Percentiles rank a stretch among this genome's conserved stretches.
Evolutionary conservation across 2,329 filamentous ascomycete species (phyloP).

Genomic region (Colletotrichum lindemuthianum): DNA sequence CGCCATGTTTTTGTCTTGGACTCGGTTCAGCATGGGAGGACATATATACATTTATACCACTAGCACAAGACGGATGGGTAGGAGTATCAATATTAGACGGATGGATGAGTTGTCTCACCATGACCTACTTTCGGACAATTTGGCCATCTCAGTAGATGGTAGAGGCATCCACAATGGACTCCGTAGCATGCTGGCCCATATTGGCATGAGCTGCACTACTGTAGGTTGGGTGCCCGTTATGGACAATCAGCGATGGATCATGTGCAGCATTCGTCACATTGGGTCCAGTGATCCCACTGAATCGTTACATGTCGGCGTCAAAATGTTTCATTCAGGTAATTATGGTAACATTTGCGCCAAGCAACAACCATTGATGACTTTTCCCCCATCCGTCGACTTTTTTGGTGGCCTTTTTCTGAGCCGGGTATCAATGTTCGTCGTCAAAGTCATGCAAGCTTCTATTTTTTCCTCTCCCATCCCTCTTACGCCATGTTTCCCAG

Average conservation of each 20-base stretch:
- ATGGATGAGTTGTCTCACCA: too few species aligned
- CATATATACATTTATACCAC: background rate
- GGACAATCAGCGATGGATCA: too few species aligned
- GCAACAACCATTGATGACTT: conserved; percentile 26
- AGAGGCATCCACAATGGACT: too few species aligned
- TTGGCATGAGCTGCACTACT: too few species aligned
- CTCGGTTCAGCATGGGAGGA: conserved; percentile 5
- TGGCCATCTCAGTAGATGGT: too few species aligned
- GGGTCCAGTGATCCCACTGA: too few species aligned
- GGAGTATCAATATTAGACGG: background rate
- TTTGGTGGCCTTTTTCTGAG: conserved; percentile 16
- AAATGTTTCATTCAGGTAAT: too few species aligned
- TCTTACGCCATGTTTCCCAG: conserved; percentile 18
- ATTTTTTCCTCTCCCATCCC: background rate
- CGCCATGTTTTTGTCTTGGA: conserved; percentile 19
- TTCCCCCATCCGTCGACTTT: conserved; percentile 11
- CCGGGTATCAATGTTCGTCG: conserved; percentile 34
- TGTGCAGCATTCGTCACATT: too few species aligned
- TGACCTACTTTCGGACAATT: too few species aligned
- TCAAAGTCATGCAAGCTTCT: conserved; percentile 8
- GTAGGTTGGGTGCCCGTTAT: too few species aligned
- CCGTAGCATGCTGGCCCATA: too few species aligned
- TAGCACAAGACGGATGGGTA: background rate
- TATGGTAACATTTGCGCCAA: background rate
- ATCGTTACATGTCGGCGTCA: too few species aligned